Base-by-base conservation (phyloP, 495 filamentous ascomycete species). In the Lineolata rhizophorae region DNA sequence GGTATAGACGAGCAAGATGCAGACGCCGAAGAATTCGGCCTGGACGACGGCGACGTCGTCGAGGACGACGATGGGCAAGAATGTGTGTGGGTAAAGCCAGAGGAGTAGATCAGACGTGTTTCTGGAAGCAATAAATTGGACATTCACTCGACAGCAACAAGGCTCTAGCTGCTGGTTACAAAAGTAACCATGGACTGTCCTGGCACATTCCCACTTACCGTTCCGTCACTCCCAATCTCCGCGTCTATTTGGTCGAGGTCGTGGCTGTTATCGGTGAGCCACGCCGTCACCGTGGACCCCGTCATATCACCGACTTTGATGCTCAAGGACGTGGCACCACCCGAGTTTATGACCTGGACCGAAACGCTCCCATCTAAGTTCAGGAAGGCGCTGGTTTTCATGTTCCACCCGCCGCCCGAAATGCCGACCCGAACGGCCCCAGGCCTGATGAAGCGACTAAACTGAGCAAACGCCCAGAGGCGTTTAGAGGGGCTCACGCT, bases 401-500 rank as follows among this genome's bases (percentile, higher is more conserved):
- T 48, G 18, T 38, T 43, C 25, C 45, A 30, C 16, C 45, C 24
- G 22, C 35, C 49, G 1, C 49, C 51, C 3, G 46, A 36, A 1
- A 57, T 53, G 15, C 43, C 49, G 19, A 67, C 39, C 8, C 61
- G 51, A 17, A 40, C 42, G 4, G 61, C 60, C 1, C 62, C 62
- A 0, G 56, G 58, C n/a, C 58, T 46, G 12, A 64, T 51, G 33
- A 52, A 55, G 14, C 55, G 39, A 26, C 53, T 60, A 21, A 41
- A 46, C 42, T 57, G 53, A 8, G 61, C 61, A 34, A 64, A 59
- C 1, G 61, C 61, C 61, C 61, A 67, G 16, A 65, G 50, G 5
- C 59, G 47, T 36, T 54, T 52, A 17, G 55, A 46, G 12, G 61
- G 51, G 25, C 49, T 48, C 13, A 58, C 44, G 2, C 60, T 51